Base-by-base conservation (phyloP, 129 eudicot species). In the Flaveria robusta region DNA sequence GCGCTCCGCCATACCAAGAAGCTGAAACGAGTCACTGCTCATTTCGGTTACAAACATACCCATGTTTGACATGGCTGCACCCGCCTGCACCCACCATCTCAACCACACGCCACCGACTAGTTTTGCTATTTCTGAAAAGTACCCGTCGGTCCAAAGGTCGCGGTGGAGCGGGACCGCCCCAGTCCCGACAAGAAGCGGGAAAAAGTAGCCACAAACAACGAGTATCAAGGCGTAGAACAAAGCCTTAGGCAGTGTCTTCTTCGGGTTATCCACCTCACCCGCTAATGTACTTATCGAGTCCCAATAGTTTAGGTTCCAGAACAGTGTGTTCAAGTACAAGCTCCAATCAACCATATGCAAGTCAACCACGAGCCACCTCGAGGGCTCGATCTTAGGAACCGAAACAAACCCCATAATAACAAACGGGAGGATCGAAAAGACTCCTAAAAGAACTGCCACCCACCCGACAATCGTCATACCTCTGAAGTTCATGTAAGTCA, bases 1-100 rank as follows among this genome's bases (percentile, higher is more conserved):
- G 8, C 87, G 69, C 71, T 89, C 91, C 0, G 91, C 91, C 95
- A 89, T 89, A 15, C 95, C 95, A 9, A 89, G 81, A 66, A 89
- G 91, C 54, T 89, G 95, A 68, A 82, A 89, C 10, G 91, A 86
- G 79, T 89, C 91, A 5, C 95, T 82, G 58, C 91, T 66, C 70
- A 66, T 66, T 37, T 66, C 70, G 26, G 70, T 66, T 34, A 66
- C 70, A 66, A 66, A 66, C 70, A 66, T 34, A 37, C 49, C 49
- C 49, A 66, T 18, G 49, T 66, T 66, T 18, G 71, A 37, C 71
- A 66, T 39, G 15, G 49, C 27, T 2, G 71, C 50, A 66, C 71
- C 71, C 16, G 47, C 71, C 29, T 86, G 85, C 43, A 83, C 18
- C 85, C 85, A 83, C 60, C 63, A 76, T 70, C 85, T 73, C 69